These are phyloP conservation scores for Baorangia bicolor DNA, from an alignment of 768 basidiomycete species.

Conservation along the genomic window DNA sequence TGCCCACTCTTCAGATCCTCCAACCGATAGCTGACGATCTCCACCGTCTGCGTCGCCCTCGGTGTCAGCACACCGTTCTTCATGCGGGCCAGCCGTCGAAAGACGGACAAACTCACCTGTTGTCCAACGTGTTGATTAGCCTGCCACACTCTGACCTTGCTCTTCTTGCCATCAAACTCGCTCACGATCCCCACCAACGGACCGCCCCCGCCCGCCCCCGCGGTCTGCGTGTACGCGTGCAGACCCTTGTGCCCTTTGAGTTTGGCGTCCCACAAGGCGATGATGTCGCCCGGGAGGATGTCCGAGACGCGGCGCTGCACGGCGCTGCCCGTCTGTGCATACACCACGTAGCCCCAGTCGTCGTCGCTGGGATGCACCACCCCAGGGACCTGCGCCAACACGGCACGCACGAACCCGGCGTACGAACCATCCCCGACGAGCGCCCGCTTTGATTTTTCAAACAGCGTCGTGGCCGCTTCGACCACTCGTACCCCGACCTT, in stretches of 20 bases:
- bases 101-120: slow-evolving; percentile 52
- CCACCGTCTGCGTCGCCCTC: slow-evolving; percentile 53
- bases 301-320: slow-evolving; percentile 77
- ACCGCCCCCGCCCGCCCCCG: slow-evolving; percentile 35
- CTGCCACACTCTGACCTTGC: slow-evolving; percentile 81
- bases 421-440: slow-evolving; percentile 86
- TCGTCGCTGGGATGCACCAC: slow-evolving; percentile 41
- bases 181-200: slow-evolving; percentile 71
- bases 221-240: slow-evolving; percentile 62
- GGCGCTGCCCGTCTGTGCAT: slow-evolving; percentile 60
- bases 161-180: slow-evolving; percentile 86
- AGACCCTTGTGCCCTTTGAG: slow-evolving; percentile 82
- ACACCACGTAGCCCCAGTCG: slow-evolving; percentile 71
- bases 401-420: slow-evolving; percentile 70
- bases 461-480: slow-evolving; percentile 64
- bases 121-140: slow-evolving; percentile 85
- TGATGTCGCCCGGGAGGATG: slow-evolving; percentile 83
- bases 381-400: slow-evolving; percentile 63
- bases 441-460: slow-evolving; percentile 72
- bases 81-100: slow-evolving; percentile 27
- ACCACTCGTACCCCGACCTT: slow-evolving; percentile 74
- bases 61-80: slow-evolving; percentile 36
- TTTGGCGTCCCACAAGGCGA: slow-evolving; percentile 71
- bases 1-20: slow-evolving; percentile 87
- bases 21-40: slow-evolving; percentile 80